phyloP scores from a whole-genome alignment of 306 rosid species.

The Purshia tridentata region DNA sequence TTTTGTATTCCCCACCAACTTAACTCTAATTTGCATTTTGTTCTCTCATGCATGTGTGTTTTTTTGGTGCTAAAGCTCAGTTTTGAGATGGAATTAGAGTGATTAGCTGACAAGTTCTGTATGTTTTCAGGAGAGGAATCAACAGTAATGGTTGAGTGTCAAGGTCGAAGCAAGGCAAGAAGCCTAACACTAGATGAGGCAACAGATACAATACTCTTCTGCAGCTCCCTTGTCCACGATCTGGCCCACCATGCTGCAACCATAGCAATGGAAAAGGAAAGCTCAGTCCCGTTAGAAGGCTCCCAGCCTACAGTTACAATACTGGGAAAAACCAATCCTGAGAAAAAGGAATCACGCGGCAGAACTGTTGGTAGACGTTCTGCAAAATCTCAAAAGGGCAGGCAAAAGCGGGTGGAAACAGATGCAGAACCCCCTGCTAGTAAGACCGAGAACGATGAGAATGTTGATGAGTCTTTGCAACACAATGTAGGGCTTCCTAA shows the following conservation, averaged over 20 bases:
- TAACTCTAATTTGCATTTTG: neutral
- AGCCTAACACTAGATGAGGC: slow-evolving; percentile 97
- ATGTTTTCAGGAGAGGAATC: slow-evolving; percentile 62
- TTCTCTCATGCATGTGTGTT: neutral
- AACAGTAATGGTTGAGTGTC: slow-evolving; percentile 67
- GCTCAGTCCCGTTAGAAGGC: slow-evolving; percentile 49
- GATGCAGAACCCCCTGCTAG: slow-evolving; percentile 42
- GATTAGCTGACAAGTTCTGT: slow-evolving; percentile 28
- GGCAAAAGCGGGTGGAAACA: slow-evolving; percentile 50
- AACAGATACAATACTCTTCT: slow-evolving; percentile 86
- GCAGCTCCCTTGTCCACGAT: slow-evolving; percentile 91
- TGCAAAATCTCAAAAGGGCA: slow-evolving; percentile 56
- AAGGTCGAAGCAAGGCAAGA: slow-evolving; percentile 54
- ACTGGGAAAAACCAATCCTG: slow-evolving; percentile 57
- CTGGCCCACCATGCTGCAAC: slow-evolving; percentile 85
- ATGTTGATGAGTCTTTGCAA: slow-evolving; percentile 45
- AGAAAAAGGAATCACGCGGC: slow-evolving; percentile 49
- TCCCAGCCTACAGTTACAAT: slow-evolving; percentile 75
- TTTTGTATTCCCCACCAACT: neutral
- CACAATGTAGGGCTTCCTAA: slow-evolving; percentile 60
- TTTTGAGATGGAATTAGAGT: slow-evolving; percentile 20
- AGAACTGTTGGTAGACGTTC: slow-evolving; percentile 47
- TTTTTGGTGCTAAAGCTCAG: slow-evolving; percentile 12
- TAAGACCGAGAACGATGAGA: slow-evolving; percentile 57
- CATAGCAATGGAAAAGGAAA: slow-evolving; percentile 74